Conservation (phyloP, 2,329 filamentous ascomycete species). For the Daldinia eschscholtzii region DNA sequence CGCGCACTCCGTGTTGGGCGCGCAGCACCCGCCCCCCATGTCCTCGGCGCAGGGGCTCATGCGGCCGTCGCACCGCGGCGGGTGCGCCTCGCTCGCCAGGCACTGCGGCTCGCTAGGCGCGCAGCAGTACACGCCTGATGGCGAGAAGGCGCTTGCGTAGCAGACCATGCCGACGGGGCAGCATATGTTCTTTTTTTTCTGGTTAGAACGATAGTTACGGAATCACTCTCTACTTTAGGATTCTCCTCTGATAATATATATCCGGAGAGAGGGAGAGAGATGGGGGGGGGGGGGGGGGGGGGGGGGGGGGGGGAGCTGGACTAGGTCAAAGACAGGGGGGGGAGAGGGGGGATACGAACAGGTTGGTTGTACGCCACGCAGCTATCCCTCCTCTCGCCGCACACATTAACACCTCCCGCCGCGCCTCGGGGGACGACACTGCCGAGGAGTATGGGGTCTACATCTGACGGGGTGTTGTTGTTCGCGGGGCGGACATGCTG, state of each 20-base stretch:
- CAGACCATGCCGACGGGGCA: slow-evolving; percentile 41
- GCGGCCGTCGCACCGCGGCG: slow-evolving; percentile 30
- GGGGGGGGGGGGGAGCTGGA: background rate
- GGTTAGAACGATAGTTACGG: too few species aligned
- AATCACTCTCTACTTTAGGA: too few species aligned
- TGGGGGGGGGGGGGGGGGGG: too few species aligned
- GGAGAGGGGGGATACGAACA: slow-evolving; percentile 18
- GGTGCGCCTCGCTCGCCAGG: slow-evolving; percentile 11
- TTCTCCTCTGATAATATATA: slow-evolving; percentile 5
- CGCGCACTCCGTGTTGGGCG: slow-evolving; percentile 32
- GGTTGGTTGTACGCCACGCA: slow-evolving; percentile 37
- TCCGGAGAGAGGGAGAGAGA: too few species aligned
- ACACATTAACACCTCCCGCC: background rate
- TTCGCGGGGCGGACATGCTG: background rate
- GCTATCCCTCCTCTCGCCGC: slow-evolving; percentile 31
- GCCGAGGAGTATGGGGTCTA: too few species aligned
- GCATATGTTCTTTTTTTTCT: slow-evolving; percentile 40
- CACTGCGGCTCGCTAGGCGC: slow-evolving; percentile 9
- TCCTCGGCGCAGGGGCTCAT: slow-evolving; percentile 30
- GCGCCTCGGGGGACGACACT: too few species aligned
- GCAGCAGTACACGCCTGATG: slow-evolving; percentile 46
- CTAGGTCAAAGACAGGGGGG: background rate
- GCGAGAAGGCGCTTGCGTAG: slow-evolving; percentile 39
- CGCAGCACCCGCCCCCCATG: slow-evolving; percentile 45
- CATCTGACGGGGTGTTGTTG: background rate